phyloP scores from a whole-genome alignment of 2,329 filamentous ascomycete species.

The Paracamarosporium sp. region DNA sequence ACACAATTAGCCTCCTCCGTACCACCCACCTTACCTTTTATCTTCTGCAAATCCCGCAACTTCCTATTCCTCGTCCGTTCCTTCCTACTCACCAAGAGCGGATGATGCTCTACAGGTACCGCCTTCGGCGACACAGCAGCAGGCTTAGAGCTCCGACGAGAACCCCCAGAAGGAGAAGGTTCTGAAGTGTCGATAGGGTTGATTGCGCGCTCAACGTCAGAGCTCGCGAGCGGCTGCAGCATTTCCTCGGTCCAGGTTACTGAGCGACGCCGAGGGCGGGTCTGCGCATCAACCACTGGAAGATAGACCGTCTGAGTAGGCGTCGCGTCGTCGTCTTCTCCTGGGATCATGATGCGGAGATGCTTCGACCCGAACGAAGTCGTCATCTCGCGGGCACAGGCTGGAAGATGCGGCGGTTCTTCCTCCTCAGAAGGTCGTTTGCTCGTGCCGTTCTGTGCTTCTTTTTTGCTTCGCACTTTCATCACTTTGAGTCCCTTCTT shows the following conservation, averaged over 20 bases:
- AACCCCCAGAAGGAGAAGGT: conserved; percentile 1
- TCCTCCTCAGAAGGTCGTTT: conserved; percentile 22
- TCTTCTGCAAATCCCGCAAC: conserved; percentile 32
- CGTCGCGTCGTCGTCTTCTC: conserved; percentile 11
- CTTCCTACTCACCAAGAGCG: conserved; percentile 24
- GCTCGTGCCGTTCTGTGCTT: conserved; percentile 25
- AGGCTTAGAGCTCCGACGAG: conserved; percentile 18
- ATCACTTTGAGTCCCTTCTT: conserved; percentile 31
- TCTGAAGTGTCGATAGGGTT: conserved; percentile 18
- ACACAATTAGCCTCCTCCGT: neutral
- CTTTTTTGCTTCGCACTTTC: conserved; percentile 32
- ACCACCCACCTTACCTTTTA: conserved; percentile 18
- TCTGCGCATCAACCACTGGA: conserved; percentile 9
- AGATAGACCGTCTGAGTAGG: conserved; percentile 7
- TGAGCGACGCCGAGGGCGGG: conserved; percentile 22
- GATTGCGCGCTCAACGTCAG: conserved; percentile 22
- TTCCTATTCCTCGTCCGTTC: conserved; percentile 32
- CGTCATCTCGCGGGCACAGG: conserved; percentile 36
- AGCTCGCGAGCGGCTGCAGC: conserved; percentile 30
- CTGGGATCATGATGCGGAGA: conserved; percentile 36
- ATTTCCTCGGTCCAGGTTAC: conserved; percentile 36
- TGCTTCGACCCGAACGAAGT: conserved; percentile 37
- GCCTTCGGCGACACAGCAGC: conserved; percentile 19
- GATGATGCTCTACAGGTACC: conserved; percentile 30
- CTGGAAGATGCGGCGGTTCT: conserved; percentile 21